Percentiles rank a stretch among this genome's conserved stretches.
Evolutionary conservation across 352 stramenopile species (phyloP).

Genomic region (Globisporangium nodosum): DNA sequence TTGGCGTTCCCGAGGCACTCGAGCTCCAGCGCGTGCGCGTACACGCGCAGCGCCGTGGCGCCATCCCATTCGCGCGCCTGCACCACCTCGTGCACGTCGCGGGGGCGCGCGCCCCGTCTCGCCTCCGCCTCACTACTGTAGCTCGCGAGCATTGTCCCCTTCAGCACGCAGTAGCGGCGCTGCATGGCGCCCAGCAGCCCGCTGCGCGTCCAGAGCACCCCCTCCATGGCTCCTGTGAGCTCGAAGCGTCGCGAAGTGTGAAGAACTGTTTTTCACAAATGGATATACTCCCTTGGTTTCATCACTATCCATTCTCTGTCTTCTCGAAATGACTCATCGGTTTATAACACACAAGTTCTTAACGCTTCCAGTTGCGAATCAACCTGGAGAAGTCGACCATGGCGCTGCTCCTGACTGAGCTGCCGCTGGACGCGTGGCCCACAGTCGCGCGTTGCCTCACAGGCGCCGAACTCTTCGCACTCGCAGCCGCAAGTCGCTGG

Average conservation of each 20-base stretch:
- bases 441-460: too few relatives aligned
- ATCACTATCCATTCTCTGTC: too few relatives aligned
- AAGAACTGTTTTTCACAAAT: not conserved
- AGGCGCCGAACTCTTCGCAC: too few relatives aligned
- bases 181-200: conserved; percentile 17
- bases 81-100: conserved; percentile 58
- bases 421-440: not conserved
- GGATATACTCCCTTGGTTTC: not conserved
- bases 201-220: not conserved
- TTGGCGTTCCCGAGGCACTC: conserved; percentile 32
- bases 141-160: conserved; percentile 71
- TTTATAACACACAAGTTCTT: too few relatives aligned
- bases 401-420: not conserved
- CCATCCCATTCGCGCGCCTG: conserved; percentile 35
- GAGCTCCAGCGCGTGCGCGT: conserved; percentile 19
- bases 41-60: conserved; percentile 13
- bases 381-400: not conserved
- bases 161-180: conserved; percentile 65
- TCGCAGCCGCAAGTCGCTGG: too few relatives aligned
- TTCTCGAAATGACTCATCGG: too few relatives aligned
- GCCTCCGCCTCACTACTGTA: conserved; percentile 53
- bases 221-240: not conserved
- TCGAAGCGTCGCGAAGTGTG: not conserved
- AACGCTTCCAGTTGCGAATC: too few relatives aligned
- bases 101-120: conserved; percentile 30